phyloP scores from a whole-genome alignment of 164 flowering plant species.

The Warburgia ugandensis region DNA sequence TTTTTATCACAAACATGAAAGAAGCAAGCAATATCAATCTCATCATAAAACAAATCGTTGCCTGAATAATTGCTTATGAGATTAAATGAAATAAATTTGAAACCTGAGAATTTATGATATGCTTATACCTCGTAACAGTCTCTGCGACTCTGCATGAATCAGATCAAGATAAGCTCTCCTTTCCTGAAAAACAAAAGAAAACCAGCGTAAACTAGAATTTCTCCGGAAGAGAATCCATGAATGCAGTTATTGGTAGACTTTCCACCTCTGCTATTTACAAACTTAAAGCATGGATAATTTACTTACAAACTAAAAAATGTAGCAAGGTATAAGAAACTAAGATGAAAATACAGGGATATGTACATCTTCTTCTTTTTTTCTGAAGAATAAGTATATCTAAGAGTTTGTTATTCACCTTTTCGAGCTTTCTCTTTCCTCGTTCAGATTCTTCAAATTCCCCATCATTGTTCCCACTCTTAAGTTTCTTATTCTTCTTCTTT shows the following conservation, averaged over 20 bases:
- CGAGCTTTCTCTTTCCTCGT: constrained; percentile 26
- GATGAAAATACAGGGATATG: neutral
- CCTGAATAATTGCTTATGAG: neutral
- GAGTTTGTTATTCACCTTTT: too few species aligned
- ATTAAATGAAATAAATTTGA: neutral
- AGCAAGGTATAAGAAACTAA: neutral
- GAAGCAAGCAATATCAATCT: too few species aligned
- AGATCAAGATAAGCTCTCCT: constrained; percentile 39
- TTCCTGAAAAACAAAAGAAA: constrained; percentile 36
- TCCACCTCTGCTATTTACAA: neutral
- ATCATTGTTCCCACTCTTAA: constrained; percentile 14
- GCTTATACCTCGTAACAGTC: constrained; percentile 62
- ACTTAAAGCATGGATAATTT: neutral
- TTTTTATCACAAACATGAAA: neutral
- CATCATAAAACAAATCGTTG: neutral
- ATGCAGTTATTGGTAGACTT: neutral
- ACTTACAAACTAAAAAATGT: neutral
- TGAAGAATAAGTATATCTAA: neutral
- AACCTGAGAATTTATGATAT: neutral
- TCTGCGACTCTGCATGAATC: constrained; percentile 76
- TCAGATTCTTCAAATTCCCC: constrained; percentile 17
- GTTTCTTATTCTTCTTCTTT: constrained; percentile 28
- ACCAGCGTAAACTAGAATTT: neutral
- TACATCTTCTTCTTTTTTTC: neutral
- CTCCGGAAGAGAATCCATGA: neutral